Base-by-base conservation (phyloP, 2,329 filamentous ascomycete species). In the Coleophoma cylindrospora region DNA sequence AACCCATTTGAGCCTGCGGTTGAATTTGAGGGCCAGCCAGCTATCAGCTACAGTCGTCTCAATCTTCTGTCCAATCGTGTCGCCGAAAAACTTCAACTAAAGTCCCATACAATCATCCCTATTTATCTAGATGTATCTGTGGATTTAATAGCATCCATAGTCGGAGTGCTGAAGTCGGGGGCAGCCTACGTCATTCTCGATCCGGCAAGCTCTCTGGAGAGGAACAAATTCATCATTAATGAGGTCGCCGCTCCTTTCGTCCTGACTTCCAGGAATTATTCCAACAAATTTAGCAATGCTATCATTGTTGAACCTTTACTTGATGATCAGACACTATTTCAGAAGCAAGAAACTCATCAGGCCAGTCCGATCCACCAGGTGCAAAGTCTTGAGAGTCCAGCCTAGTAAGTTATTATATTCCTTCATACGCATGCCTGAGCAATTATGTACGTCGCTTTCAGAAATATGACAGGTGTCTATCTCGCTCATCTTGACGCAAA, bases 191-290 rank as follows among this genome's bases (percentile, higher is more conserved):
- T 38, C 17, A 38, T 38, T 38, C 36, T 38, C 17, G 36, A 38
- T 38, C 36, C 36, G 17, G 12, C 36, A n/a, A 17, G 36, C 14
- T 38, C 36, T 6, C 36, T n/a, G 6, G 36, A 38, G 17, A 38
- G 36, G 6, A 74, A 64, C 1, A 70, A 12, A 13, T 38, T 38
- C 36, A 38, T 38, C 17, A 17, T 38, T 38, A 17, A 38, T 7
- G 36, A 38, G 14, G 36, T 17, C 17, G 7, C 14, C 14, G 36
- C 36, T 5, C 14, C 14, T 8, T 12, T 38, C 14, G 36, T 38
- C 12, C 14, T 38, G 14, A 38, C 36, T 2, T 38, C 36, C 36
- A 17, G 14, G 36, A 38, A 17, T 7, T 38, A 38, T 17, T 38
- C 36, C 36, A 38, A 6, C 36, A n/a, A 3, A 17, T 38, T 38